Evolutionary conservation across 441 rosid genomes (phyloP), one percentile per base, ranked within the genome.

Genomic region (Mallotus japonicus): DNA sequence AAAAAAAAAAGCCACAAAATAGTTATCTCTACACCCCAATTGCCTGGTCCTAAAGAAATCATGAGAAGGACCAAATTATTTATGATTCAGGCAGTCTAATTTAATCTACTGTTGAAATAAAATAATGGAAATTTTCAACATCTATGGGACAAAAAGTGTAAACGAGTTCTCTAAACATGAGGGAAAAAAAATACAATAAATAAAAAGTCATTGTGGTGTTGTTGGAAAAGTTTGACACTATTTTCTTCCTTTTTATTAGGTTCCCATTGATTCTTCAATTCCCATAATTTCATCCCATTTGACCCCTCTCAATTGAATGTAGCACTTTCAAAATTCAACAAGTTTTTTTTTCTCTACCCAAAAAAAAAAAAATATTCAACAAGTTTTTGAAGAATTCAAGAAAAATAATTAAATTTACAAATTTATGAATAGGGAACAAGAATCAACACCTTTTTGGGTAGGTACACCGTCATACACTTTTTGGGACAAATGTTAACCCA

Each of bases 181-280:
- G 65, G 34, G 34, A 34, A 44, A 37, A 37, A 34, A 44, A 37
- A 37, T 4, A 37, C 1, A 37, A 37, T 4, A 37, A 37, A 37
- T 2, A 47, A 2, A 47, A 61, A 64, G 73, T 58, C 57, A 54
- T 16, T 10, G 60, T 65, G 22, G 42, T 42, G 77, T 44, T 64
- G 19, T 17, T 2, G 54, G 65, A 20, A 24, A 54, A 22, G 11
- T 58, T 9, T 62, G 65, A 62, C 50, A 17, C 40, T 0, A n/a
- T 50, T 32, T 61, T 13, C 16, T 61, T 51, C 46, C 14, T 32
- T 34, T 3, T 34, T 14, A 47, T 65, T 47, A 49, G 69, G 40
- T 70, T 59, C 54, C 24, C 44, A 24, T 56, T 63, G 24, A 11
- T 54, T 50, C 15, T 75, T 68, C 62, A 72, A 34, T 51, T 42